Evolutionary conservation across 2,329 filamentous ascomycete species (phyloP).

Genomic region (Pleomassaria siparia): DNA sequence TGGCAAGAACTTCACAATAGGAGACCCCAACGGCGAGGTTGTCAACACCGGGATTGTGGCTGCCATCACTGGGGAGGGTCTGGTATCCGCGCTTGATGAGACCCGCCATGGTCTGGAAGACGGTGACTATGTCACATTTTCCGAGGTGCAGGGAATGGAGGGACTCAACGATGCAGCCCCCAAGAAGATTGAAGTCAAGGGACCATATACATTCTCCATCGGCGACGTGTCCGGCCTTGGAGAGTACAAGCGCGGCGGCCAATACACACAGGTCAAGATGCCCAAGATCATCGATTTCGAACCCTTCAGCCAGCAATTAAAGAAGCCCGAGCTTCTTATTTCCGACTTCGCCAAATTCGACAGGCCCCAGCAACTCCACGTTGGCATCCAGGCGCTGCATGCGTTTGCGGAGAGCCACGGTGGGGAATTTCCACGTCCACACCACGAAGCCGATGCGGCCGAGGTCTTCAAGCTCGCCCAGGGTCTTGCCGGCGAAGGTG

Average conservation of each 20-base stretch:
- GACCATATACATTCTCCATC: conserved; percentile 94
- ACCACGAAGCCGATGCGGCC: conserved; percentile 80
- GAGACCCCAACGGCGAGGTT: conserved; percentile 88
- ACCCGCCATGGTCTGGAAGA: conserved; percentile 93
- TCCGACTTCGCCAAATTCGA: conserved; percentile 99
- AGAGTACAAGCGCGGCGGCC: conserved; percentile 82
- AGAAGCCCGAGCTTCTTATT: conserved; percentile 84
- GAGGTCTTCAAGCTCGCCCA: conserved; percentile 76
- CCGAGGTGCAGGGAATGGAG: conserved; percentile 91
- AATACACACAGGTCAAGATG: conserved; percentile 98
- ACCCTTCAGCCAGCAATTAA: conserved; percentile 72
- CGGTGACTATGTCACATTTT: conserved; percentile 94
- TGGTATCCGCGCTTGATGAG: conserved; percentile 93
- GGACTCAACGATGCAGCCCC: conserved; percentile 79
- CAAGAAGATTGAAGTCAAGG: conserved; percentile 89
- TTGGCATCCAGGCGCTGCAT: conserved; percentile 90
- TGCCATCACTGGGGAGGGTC: conserved; percentile 81
- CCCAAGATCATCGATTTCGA: conserved; percentile 92
- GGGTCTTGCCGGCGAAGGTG: conserved; percentile 64
- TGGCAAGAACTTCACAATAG: conserved; percentile 86
- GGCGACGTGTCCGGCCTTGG: conserved; percentile 88
- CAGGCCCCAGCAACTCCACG: conserved; percentile 85
- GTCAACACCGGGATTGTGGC: conserved; percentile 86
- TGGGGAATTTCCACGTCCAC: conserved; percentile 74
- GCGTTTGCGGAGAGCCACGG: conserved; percentile 74